phyloP scores from a whole-genome alignment of 1,139 yeast genomes.

The Geotrichum armillariae region DNA sequence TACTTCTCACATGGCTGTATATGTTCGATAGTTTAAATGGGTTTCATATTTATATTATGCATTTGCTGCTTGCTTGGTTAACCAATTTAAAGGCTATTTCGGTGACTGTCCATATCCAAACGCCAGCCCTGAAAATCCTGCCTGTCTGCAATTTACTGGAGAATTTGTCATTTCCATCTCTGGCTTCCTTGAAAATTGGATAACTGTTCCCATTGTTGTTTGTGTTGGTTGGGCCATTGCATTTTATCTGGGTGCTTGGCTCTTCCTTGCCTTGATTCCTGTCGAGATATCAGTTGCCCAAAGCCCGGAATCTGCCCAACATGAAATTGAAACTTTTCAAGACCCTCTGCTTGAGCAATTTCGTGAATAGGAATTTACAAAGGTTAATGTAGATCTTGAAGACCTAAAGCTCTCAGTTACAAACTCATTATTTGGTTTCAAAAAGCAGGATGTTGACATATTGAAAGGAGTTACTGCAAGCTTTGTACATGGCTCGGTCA shows the following conservation, averaged over 20 bases:
- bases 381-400: conserved; percentile 25
- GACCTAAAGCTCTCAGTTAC: conserved; percentile 26
- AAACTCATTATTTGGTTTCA: conserved; percentile 12
- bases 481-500: conserved; percentile 64
- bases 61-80: conserved; percentile 66
- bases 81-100: conserved; percentile 59
- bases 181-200: conserved; percentile 68
- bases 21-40: conserved; percentile 82
- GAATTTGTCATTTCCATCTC: conserved; percentile 52
- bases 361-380: conserved; percentile 35
- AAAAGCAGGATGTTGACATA: conserved; percentile 38
- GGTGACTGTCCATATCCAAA: conserved; percentile 57
- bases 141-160: conserved; percentile 50
- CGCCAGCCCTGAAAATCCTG: conserved; percentile 39
- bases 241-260: conserved; percentile 50
- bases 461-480: conserved; percentile 54
- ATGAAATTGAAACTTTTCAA: conserved; percentile 5
- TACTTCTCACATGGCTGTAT: conserved; percentile 74
- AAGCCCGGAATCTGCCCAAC: conserved; percentile 15
- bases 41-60: conserved; percentile 76
- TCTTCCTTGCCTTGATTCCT: conserved; percentile 39
- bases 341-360: conserved; percentile 22
- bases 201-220: conserved; percentile 63
- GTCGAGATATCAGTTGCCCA: conserved; percentile 55
- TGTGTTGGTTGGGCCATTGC: conserved; percentile 61